phyloP scores from a whole-genome alignment of 352 stramenopile species.

The Detonula confervacea region DNA sequence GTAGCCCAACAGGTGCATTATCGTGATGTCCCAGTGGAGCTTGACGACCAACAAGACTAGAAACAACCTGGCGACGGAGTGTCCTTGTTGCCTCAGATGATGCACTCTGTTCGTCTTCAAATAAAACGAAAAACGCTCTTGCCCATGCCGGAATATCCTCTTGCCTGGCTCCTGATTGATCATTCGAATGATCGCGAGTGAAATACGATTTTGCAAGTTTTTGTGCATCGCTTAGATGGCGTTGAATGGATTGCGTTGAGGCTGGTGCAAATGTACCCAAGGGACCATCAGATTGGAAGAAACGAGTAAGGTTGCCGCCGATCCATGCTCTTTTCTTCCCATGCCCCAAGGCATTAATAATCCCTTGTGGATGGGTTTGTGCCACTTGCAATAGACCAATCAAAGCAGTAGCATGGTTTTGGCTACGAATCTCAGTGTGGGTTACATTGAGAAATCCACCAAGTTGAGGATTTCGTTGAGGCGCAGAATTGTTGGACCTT shows the following conservation, averaged over 20 bases:
- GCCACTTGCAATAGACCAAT: slow-evolving; percentile 20
- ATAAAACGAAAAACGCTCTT: slow-evolving; percentile 12
- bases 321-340: slow-evolving; percentile 7
- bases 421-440: background rate
- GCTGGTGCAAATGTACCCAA: background rate
- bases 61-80: too few species aligned
- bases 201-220: slow-evolving; percentile 9
- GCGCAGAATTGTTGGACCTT: too few species aligned
- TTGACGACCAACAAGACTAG: too few species aligned
- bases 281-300: slow-evolving; percentile 14
- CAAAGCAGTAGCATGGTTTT: background rate
- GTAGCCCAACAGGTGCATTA: too few species aligned
- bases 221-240: slow-evolving; percentile 8
- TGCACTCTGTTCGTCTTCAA: too few species aligned
- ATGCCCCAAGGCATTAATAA: slow-evolving; percentile 3
- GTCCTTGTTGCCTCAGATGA: too few species aligned
- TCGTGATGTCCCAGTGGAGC: too few species aligned
- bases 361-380: slow-evolving; percentile 2
- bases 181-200: slow-evolving; percentile 20
- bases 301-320: background rate
- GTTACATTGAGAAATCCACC: slow-evolving; percentile 12
- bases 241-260: background rate
- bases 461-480: too few species aligned
- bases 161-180: background rate
- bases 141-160: slow-evolving; percentile 33